These are phyloP conservation scores for Dactylonectria estremocensis DNA, from an alignment of 2,329 filamentous ascomycete species.

Conservation along the genomic window DNA sequence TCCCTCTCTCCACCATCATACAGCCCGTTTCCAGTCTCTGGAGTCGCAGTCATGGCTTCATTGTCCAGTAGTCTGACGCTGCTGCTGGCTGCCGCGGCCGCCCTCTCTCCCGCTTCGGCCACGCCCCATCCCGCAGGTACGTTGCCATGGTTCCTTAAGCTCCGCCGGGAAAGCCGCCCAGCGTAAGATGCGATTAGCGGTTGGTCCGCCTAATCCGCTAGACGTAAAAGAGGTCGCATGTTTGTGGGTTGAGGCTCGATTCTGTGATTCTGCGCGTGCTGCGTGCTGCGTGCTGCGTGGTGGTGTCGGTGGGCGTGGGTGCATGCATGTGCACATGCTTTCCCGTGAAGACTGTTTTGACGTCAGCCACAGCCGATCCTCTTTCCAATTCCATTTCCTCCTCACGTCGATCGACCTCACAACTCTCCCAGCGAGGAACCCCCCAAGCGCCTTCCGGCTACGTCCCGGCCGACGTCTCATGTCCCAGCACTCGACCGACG, in stretches of 20 bases:
- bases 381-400: constrained; percentile 28
- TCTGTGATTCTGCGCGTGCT: constrained; percentile 5
- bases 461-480: constrained; percentile 76
- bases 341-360: constrained; percentile 30
- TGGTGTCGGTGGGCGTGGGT: neutral
- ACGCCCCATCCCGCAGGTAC: constrained; percentile 38
- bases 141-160: constrained; percentile 11
- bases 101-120: constrained; percentile 37
- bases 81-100: constrained; percentile 46
- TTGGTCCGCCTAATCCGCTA: neutral
- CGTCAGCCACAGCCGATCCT: constrained; percentile 33
- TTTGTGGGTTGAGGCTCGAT: neutral
- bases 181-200: neutral
- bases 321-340: constrained; percentile 20
- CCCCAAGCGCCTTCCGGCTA: constrained; percentile 69
- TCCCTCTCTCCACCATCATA: constrained; percentile 6
- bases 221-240: neutral
- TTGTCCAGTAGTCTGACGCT: constrained; percentile 44
- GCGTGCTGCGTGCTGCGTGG: too few species aligned
- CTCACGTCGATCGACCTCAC: constrained; percentile 23
- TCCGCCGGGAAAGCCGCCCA: neutral
- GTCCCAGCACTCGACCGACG: constrained; percentile 77
- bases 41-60: constrained; percentile 37
- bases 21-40: neutral
- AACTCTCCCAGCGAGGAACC: constrained; percentile 47